Percentiles rank a stretch among this genome's conserved stretches.
Conservation (phyloP, 345 rosid species). For the Eucalyptus dawsonii region DNA sequence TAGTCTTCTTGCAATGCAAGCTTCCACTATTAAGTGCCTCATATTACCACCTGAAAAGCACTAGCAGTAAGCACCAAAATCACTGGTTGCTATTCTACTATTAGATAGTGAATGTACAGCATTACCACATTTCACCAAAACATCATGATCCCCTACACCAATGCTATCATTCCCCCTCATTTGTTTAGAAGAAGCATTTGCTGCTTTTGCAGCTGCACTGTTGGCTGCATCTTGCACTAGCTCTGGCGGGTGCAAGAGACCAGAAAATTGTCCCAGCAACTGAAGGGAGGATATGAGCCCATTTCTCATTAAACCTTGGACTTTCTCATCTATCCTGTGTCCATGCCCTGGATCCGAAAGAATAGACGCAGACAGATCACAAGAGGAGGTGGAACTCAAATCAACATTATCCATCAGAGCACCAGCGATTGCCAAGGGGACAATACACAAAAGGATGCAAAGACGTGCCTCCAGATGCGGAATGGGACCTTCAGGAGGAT, state of each 20-base stretch:
- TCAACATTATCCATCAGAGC: slow-evolving; percentile 19
- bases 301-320: slow-evolving; percentile 6
- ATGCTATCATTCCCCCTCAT: slow-evolving; percentile 7
- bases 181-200: slow-evolving; percentile 18
- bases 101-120: background rate
- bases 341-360: slow-evolving; percentile 4
- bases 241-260: slow-evolving; percentile 42
- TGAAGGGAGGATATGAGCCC: slow-evolving; percentile 41
- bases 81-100: background rate
- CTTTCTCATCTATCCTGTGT: slow-evolving; percentile 3
- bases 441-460: slow-evolving; percentile 43
- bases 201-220: slow-evolving; percentile 41
- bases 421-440: slow-evolving; percentile 43
- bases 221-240: slow-evolving; percentile 33
- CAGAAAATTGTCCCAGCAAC: slow-evolving; percentile 42
- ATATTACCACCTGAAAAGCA: slow-evolving; percentile 37
- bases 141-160: slow-evolving; percentile 2
- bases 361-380: background rate
- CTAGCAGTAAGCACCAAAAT: background rate
- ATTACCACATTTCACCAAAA: slow-evolving; percentile 21
- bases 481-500: slow-evolving; percentile 58
- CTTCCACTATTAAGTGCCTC: slow-evolving; percentile 70
- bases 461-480: slow-evolving; percentile 64
- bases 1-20: slow-evolving; percentile 58
- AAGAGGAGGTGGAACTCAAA: slow-evolving; percentile 2